These are phyloP conservation scores for Handroanthus guayacan DNA, from an alignment of 257 asterid genomes.

Conservation along the genomic window DNA sequence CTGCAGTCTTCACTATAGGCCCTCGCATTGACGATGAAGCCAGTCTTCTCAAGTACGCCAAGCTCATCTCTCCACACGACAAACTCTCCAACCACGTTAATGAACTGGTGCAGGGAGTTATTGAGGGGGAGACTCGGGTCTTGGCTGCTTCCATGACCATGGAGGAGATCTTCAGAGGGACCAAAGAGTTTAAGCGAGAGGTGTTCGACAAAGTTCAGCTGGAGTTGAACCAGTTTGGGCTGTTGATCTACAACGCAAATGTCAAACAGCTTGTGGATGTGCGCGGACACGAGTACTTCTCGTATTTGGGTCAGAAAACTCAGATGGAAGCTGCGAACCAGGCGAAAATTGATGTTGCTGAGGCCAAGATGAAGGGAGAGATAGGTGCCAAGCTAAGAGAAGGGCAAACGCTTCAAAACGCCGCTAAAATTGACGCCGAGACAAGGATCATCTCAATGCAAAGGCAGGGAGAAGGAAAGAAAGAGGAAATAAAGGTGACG, in stretches of 20 bases:
- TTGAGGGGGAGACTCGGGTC: conserved; percentile 69
- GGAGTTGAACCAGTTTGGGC: conserved; percentile 61
- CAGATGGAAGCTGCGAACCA: conserved; percentile 69
- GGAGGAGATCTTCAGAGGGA: conserved; percentile 61
- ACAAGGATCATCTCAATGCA: conserved; percentile 53
- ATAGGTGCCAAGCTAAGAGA: conserved; percentile 50
- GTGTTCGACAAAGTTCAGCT: conserved; percentile 62
- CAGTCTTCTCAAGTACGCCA: conserved; percentile 52
- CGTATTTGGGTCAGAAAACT: conserved; percentile 65
- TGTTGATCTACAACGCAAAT: conserved; percentile 60
- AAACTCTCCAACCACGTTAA: conserved; percentile 58
- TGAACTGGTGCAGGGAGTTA: conserved; percentile 62
- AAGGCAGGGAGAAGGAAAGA: conserved; percentile 56
- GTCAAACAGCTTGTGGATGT: conserved; percentile 67
- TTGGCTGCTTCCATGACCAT: conserved; percentile 71
- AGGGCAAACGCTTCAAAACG: conserved; percentile 56
- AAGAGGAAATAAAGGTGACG: conserved; percentile 52
- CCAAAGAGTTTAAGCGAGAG: conserved; percentile 60
- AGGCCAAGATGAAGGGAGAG: conserved; percentile 64
- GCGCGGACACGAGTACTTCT: conserved; percentile 63
- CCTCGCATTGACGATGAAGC: conserved; percentile 49
- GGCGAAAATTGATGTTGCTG: conserved; percentile 56
- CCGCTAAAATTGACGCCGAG: conserved; percentile 58
- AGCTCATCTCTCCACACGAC: conserved; percentile 62
- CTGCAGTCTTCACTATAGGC: conserved; percentile 65